phyloP scores from a whole-genome alignment of 148 eudicot species.

The Silene latifolia region DNA sequence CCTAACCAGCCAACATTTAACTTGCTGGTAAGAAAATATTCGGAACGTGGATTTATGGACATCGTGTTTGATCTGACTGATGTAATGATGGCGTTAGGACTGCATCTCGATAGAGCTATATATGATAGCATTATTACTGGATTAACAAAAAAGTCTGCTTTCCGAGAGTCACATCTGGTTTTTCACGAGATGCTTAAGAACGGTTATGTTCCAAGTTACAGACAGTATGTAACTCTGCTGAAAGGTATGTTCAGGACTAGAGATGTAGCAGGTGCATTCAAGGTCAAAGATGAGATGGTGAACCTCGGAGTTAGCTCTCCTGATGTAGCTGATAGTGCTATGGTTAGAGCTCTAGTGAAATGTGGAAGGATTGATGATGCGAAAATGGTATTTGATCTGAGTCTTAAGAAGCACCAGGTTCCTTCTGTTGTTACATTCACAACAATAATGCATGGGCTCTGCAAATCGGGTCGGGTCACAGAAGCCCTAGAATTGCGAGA shows the following conservation, averaged over 20 bases:
- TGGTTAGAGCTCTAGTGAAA: constrained; percentile 69
- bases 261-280: constrained; percentile 59
- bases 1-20: constrained; percentile 61
- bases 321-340: constrained; percentile 58
- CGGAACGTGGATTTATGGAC: constrained; percentile 51
- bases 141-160: constrained; percentile 41
- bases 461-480: constrained; percentile 44
- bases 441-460: constrained; percentile 63
- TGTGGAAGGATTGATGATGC: constrained; percentile 70
- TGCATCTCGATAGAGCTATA: constrained; percentile 51
- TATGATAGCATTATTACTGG: constrained; percentile 52
- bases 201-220: constrained; percentile 53
- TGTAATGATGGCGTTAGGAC: constrained; percentile 44
- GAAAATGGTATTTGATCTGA: constrained; percentile 46
- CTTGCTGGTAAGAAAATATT: constrained; percentile 43
- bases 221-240: constrained; percentile 49
- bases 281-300: constrained; percentile 64
- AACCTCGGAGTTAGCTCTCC: constrained; percentile 42
- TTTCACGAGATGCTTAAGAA: constrained; percentile 56
- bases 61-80: constrained; percentile 55
- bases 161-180: constrained; percentile 34
- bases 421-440: constrained; percentile 80
- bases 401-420: constrained; percentile 47
- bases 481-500: constrained; percentile 51
- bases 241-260: constrained; percentile 60